Percentiles rank a stretch among this genome's conserved stretches.
Evolutionary conservation across 2,329 filamentous ascomycete genomes (phyloP).

Genomic region (Beauveria sp.): DNA sequence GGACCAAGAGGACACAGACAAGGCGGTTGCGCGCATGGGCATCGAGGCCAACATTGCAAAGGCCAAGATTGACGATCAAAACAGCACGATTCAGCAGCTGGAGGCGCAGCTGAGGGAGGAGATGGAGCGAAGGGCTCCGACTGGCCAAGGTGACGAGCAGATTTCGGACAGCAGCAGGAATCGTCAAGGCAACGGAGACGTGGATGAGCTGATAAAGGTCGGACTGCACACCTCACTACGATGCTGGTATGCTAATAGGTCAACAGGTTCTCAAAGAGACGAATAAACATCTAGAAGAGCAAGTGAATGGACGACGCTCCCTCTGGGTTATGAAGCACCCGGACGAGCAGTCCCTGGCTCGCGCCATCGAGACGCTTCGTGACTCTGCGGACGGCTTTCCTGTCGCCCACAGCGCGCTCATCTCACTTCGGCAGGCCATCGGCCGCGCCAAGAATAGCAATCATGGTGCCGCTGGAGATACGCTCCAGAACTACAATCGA

Average conservation of each 20-base stretch:
- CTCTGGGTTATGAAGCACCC: slow-evolving; percentile 30
- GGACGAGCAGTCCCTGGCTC: slow-evolving; percentile 23
- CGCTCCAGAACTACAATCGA: background rate
- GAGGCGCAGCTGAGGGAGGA: slow-evolving; percentile 25
- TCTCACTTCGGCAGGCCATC: slow-evolving; percentile 19
- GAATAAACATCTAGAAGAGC: slow-evolving; percentile 28
- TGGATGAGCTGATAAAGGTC: slow-evolving; percentile 26
- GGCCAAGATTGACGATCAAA: slow-evolving; percentile 26
- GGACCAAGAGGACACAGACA: slow-evolving; percentile 31
- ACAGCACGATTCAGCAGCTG: slow-evolving; percentile 25
- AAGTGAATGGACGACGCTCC: slow-evolving; percentile 28
- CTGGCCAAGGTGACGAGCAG: slow-evolving; percentile 18
- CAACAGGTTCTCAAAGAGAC: slow-evolving; percentile 25
- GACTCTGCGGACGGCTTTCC: slow-evolving; percentile 23
- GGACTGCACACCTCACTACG: background rate
- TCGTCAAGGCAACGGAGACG: slow-evolving; percentile 20
- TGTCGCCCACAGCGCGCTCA: slow-evolving; percentile 20
- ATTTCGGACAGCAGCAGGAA: slow-evolving; percentile 22
- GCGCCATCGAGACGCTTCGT: slow-evolving; percentile 25
- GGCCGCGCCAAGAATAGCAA: background rate
- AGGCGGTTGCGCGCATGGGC: slow-evolving; percentile 30
- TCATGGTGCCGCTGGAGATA: background rate
- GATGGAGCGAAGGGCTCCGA: slow-evolving; percentile 21
- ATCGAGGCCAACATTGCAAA: slow-evolving; percentile 30
- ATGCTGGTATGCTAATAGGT: background rate